Conservation (phyloP, 176 grass and related monocot species). For the Musa beccarii region DNA sequence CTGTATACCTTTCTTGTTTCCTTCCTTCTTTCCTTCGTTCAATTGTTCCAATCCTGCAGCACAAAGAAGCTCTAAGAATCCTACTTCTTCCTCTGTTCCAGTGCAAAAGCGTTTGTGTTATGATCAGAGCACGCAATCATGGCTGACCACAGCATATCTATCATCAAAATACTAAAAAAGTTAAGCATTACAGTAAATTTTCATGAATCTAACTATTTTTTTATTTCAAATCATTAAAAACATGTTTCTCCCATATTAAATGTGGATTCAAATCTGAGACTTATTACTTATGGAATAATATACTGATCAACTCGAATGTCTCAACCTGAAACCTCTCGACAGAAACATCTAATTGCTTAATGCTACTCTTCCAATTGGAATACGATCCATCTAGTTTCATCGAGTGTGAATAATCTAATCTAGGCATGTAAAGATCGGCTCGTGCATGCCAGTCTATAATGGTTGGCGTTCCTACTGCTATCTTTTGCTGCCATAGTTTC, state of each 20-base stretch:
- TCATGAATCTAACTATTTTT: too few relatives aligned
- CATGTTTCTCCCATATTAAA: too few relatives aligned
- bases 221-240: too few relatives aligned
- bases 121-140: neutral
- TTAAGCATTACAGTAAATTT: too few relatives aligned
- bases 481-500: too few relatives aligned
- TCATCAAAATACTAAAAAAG: neutral
- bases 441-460: neutral
- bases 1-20: neutral
- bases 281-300: too few relatives aligned
- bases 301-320: too few relatives aligned
- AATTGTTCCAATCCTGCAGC: neutral
- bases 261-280: too few relatives aligned
- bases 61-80: neutral
- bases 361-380: too few relatives aligned
- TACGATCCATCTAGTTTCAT: too few relatives aligned
- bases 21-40: neutral
- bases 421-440: neutral
- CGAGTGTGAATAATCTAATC: neutral
- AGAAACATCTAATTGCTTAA: too few relatives aligned
- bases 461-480: neutral
- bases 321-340: too few relatives aligned
- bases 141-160: neutral
- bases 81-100: neutral
- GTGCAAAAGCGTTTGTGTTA: neutral